phyloP scores from a whole-genome alignment of 108 stramenopile species.

The Cylindrotheca fusiformis region DNA sequence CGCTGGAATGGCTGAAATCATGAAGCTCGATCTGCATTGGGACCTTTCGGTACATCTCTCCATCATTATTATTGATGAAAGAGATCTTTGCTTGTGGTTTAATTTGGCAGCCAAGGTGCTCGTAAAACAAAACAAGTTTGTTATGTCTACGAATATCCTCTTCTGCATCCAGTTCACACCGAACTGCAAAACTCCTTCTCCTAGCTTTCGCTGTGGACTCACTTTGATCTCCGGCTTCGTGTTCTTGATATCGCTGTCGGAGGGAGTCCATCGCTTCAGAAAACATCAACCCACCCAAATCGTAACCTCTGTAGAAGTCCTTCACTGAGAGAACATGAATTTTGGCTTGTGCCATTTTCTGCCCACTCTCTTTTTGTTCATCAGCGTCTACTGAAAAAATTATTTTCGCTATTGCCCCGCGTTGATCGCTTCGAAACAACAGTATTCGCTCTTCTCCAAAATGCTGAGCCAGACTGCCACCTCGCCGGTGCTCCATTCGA shows the following conservation, averaged over 20 bases:
- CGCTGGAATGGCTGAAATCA: not conserved
- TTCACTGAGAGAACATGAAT: slow-evolving; percentile 67
- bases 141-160: slow-evolving; percentile 59
- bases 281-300: slow-evolving; percentile 64
- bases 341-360: slow-evolving; percentile 34
- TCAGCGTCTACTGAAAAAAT: slow-evolving; percentile 43
- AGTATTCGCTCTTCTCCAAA: slow-evolving; percentile 62
- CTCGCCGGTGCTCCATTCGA: slow-evolving; percentile 52
- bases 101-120: slow-evolving; percentile 47
- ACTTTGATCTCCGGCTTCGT: not conserved
- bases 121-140: slow-evolving; percentile 59
- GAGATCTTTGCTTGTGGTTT: slow-evolving; percentile 42
- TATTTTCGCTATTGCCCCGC: slow-evolving; percentile 63
- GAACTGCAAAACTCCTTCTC: not conserved
- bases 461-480: slow-evolving; percentile 37
- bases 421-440: slow-evolving; percentile 54
- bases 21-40: slow-evolving; percentile 50
- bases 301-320: slow-evolving; percentile 48
- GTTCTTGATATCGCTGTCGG: slow-evolving; percentile 13
- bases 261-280: slow-evolving; percentile 43
- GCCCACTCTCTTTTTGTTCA: not conserved
- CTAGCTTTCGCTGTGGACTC: not conserved
- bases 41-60: slow-evolving; percentile 58
- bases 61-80: slow-evolving; percentile 68
- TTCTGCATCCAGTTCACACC: slow-evolving; percentile 55